Conservation (phyloP, 1,284 basidiomycete genomes). For the Chiua sp. region DNA sequence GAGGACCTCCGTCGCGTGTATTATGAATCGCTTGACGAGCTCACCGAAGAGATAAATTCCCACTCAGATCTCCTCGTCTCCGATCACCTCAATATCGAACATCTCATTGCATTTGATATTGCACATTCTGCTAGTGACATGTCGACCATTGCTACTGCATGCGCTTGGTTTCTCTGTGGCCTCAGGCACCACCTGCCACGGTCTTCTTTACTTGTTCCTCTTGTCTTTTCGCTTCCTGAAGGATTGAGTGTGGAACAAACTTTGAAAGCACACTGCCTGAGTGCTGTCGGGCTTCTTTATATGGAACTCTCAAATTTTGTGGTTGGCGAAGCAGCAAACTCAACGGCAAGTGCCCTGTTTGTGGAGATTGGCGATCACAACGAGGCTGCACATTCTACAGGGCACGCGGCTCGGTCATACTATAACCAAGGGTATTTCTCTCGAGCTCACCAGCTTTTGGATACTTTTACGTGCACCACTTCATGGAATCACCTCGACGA, state of each 20-base stretch:
- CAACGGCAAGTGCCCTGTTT: not conserved
- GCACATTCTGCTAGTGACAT: no score
- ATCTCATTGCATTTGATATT: no score
- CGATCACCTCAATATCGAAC: no score
- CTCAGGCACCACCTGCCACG: no score
- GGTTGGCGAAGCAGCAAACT: not conserved
- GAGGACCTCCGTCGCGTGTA: no score
- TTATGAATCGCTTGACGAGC: no score
- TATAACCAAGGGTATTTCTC: not conserved
- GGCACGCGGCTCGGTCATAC: not conserved
- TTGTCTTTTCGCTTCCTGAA: not conserved
- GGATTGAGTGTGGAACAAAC: not conserved
- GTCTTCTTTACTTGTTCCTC: no score
- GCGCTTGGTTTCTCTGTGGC: no score
- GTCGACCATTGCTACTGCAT: no score
- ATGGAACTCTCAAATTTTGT: not conserved
- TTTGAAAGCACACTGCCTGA: not conserved
- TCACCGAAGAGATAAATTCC: no score
- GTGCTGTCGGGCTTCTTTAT: not conserved
- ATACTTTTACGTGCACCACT: not conserved
- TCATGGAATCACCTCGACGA: not conserved
- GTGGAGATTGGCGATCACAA: not conserved
- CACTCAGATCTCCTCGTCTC: no score
- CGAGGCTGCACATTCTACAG: not conserved
- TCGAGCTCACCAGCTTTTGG: not conserved